A percentile compares a stretch with the other conserved stretches of the same genome.
Conservation (phyloP, 139 green algal species). For the Coelastrella sp. region DNA sequence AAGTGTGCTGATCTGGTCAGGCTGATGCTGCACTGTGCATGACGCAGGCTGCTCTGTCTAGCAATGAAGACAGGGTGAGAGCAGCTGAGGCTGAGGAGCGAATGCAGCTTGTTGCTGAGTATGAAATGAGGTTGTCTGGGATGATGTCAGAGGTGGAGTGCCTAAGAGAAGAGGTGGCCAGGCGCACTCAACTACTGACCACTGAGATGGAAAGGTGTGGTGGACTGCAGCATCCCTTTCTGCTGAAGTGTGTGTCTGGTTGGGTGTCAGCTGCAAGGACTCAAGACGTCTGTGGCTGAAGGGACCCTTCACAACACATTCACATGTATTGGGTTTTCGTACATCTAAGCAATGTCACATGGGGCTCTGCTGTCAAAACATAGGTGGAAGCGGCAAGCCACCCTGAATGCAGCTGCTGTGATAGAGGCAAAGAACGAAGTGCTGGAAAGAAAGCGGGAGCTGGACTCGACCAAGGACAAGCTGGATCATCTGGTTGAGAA, state of each 20-base stretch:
- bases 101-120: constrained; percentile 66
- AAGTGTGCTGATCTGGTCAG: background rate
- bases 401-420: constrained; percentile 67
- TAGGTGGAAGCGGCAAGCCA: constrained; percentile 77
- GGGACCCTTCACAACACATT: too few species aligned
- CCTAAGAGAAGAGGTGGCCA: constrained; percentile 57
- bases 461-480: constrained; percentile 80
- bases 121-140: constrained; percentile 57
- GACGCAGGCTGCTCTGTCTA: constrained; percentile 68
- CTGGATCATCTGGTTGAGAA: constrained; percentile 84
- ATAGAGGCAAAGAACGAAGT: constrained; percentile 83
- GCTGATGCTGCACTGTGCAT: background rate
- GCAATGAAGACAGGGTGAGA: constrained; percentile 70
- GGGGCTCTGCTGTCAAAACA: too few species aligned
- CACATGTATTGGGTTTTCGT: too few species aligned
- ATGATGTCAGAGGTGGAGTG: constrained; percentile 61
- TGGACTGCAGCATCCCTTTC: background rate
- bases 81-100: constrained; percentile 64
- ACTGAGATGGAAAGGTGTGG: constrained; percentile 57
- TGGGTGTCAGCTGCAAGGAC: too few species aligned
- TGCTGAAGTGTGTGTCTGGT: too few species aligned
- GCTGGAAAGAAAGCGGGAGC: constrained; percentile 75
- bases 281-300: background rate
- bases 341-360: too few species aligned
- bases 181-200: constrained; percentile 52